Evolutionary conservation across 192 early-diverging fungal genomes (phyloP), one percentile per base, ranked within the genome.

Genomic region (Rhizoclosmatium globosum): DNA sequence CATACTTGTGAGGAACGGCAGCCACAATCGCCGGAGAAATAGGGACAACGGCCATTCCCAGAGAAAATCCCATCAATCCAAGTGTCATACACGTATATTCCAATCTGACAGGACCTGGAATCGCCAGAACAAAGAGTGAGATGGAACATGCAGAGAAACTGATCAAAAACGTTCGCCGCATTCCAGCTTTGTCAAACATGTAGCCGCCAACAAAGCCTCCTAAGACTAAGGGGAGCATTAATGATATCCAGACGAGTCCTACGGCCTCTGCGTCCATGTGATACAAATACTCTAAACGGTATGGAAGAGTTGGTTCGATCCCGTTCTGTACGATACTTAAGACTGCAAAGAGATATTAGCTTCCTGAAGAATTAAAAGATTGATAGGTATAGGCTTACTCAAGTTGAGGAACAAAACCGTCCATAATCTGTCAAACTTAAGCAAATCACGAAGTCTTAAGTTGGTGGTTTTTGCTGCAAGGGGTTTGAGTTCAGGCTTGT

Each of bases 251-350:
- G 11, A 41, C 21, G 1, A 64, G 0, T 2, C 62, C 62, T 13
- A 64, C 31, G 21, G 11, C 19, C 2, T 17, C 15, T 3, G 62
- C 1, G 13, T 38, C 62, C 9, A 64, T 21, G 62, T 11, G 19
- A 64, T 39, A 64, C 19, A 41, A 21, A 13, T 64, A 23, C 15
- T 38, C 31, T 13, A 64, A 64, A 4, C 31, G 41, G 13, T 15
- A 13, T 39, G 62, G 62, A 64, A 64, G 62, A 7, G 62, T 64
- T 38, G 62, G 62, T 38, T 64, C 62, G 15, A 64, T 64, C 0
- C 62, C 31, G 62, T 64, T 64, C 31, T 64, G 62, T 21, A 38
- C 31, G 2, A 64, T 39, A 41, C 62, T 64, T 64, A 64, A 64
- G 2, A 23, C 62, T 64, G 62, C 3, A 39, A 21, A 39, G 17